Evolutionary conservation across 1,139 yeast species (phyloP).

Genomic region (Yamadazyma trypodendri): DNA sequence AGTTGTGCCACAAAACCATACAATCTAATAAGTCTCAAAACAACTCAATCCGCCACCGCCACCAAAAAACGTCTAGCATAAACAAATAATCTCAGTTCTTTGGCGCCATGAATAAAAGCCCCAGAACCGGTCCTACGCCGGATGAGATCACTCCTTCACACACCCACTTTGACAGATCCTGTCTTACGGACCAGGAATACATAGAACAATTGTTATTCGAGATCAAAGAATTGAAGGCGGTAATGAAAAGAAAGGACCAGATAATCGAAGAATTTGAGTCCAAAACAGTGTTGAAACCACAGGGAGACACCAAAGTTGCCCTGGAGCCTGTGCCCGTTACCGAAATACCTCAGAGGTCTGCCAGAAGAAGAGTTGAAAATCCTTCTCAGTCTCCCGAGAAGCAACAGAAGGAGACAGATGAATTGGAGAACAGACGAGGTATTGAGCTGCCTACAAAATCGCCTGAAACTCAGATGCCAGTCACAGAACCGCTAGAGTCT

Average conservation of each 20-base stretch:
- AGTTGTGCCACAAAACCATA: no score
- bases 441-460: not conserved
- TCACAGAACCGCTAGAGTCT: not conserved
- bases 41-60: no score
- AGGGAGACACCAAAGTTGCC: not conserved
- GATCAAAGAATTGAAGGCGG: constrained; percentile 29
- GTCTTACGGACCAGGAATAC: constrained; percentile 29
- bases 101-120: not conserved
- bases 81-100: not conserved
- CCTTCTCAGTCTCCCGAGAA: no score
- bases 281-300: not conserved
- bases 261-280: constrained; percentile 21
- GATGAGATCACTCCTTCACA: constrained; percentile 34
- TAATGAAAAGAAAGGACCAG: constrained; percentile 13
- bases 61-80: not conserved
- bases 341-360: constrained; percentile 17
- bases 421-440: no score
- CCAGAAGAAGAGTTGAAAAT: constrained; percentile 13
- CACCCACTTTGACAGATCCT: constrained; percentile 34
- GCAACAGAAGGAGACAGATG: not conserved
- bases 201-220: constrained; percentile 39
- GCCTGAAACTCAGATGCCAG: not conserved
- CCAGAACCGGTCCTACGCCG: not conserved
- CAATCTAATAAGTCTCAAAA: no score
- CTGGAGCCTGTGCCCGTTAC: constrained; percentile 2